These are phyloP conservation scores for Cercospora citrullina DNA, from an alignment of 2,329 filamentous ascomycete genomes.

Conservation along the genomic window DNA sequence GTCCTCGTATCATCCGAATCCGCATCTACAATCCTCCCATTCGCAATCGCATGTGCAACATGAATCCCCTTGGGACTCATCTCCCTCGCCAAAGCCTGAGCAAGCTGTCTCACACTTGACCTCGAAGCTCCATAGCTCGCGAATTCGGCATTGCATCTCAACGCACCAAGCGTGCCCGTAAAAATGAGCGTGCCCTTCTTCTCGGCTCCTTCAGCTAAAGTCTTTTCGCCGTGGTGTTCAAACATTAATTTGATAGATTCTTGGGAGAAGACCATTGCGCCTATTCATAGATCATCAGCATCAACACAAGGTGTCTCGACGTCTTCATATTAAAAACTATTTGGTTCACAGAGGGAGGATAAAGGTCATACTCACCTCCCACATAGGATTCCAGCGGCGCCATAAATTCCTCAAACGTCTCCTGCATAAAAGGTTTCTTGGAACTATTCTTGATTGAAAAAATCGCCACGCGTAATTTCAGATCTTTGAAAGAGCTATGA, in stretches of 20 bases:
- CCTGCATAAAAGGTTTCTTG: conserved; percentile 57
- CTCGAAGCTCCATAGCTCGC: conserved; percentile 58
- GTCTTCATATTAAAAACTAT: too few species aligned
- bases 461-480: conserved; percentile 54
- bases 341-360: too few species aligned
- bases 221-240: conserved; percentile 52
- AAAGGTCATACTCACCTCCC: conserved; percentile 41
- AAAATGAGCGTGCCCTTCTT: conserved; percentile 62
- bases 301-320: too few species aligned
- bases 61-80: conserved; percentile 59
- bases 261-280: conserved; percentile 58
- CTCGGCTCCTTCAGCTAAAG: conserved; percentile 47
- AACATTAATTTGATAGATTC: conserved; percentile 55
- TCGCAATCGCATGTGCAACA: conserved; percentile 61
- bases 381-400: conserved; percentile 54
- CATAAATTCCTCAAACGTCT: conserved; percentile 54
- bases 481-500: conserved; percentile 49
- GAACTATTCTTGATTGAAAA: conserved; percentile 58
- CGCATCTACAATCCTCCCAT: conserved; percentile 56
- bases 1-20: conserved; percentile 49
- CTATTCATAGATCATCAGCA: conserved; percentile 26
- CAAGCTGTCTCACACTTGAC: conserved; percentile 55
- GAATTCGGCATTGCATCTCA: conserved; percentile 56
- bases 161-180: conserved; percentile 49
- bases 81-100: conserved; percentile 58